Evolutionary conservation across 768 basidiomycete species (phyloP).

Genomic region (Phaeolepiota aurea): DNA sequence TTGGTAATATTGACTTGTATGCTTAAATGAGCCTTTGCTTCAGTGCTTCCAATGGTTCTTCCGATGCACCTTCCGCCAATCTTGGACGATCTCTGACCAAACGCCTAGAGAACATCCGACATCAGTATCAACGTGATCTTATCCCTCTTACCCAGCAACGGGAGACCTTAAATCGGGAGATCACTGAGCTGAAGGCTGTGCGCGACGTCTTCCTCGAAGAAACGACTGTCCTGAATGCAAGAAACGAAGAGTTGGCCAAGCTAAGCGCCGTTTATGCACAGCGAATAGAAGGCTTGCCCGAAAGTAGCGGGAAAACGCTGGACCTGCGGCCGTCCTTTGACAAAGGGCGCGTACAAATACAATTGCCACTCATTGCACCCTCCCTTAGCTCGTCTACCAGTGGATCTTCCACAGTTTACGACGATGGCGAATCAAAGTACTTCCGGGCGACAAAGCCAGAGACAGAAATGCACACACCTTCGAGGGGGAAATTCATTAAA

Average conservation of each 20-base stretch:
- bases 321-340: slow-evolving; percentile 19
- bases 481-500: slow-evolving; percentile 56
- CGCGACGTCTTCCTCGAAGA: slow-evolving; percentile 88
- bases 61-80: slow-evolving; percentile 32
- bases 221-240: slow-evolving; percentile 79
- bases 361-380: slow-evolving; percentile 21
- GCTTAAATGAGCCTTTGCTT: slow-evolving; percentile 2
- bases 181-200: slow-evolving; percentile 77
- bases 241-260: slow-evolving; percentile 90
- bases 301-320: slow-evolving; percentile 21
- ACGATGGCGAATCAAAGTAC: slow-evolving; percentile 35
- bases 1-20: too few relatives aligned
- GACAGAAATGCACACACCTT: slow-evolving; percentile 35
- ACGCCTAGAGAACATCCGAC: slow-evolving; percentile 81
- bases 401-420: slow-evolving; percentile 37
- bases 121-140: slow-evolving; percentile 82
- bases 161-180: slow-evolving; percentile 71
- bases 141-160: slow-evolving; percentile 77
- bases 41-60: slow-evolving; percentile 19
- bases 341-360: slow-evolving; percentile 18
- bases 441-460: slow-evolving; percentile 38
- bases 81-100: slow-evolving; percentile 69
- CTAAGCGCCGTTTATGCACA: slow-evolving; percentile 77
- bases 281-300: slow-evolving; percentile 55
- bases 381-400: slow-evolving; percentile 35